Base-by-base conservation (phyloP, 202 grass and related monocot genomes). In the Miscanthus sacchariflorus region DNA sequence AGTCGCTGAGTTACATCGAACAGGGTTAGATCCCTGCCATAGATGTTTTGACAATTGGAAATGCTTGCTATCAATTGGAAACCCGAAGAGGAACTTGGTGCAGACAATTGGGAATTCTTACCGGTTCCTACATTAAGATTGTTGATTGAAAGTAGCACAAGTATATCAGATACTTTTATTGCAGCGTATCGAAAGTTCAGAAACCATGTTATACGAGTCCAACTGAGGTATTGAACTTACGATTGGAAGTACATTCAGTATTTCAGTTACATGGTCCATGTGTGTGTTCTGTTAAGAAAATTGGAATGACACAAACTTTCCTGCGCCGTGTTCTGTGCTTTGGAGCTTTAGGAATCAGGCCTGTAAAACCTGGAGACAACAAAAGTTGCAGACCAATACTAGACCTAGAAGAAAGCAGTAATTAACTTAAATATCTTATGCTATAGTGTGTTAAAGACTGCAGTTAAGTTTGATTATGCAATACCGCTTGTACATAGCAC, bases 121-220 rank as follows among this genome's bases (percentile, higher is more conserved):
- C 56, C 56, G 7, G 56, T 59, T 59, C 56, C 19, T 59, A 59
- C 19, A 59, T 59, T 59, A n/a, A 59, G n/a, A 59, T 7, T 59
- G 56, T 21, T 59, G 56, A 59, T 21, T 21, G 56, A 68, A 68
- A 68, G 12, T 68, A 1, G 27, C 7, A 68, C 4, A 30, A 30
- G 27, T 5, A 50, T 50, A 28, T 10, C 8, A 11, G 68, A 40
- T 40, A n/a, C 70, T 72, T 45, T 45, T 21, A 44, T 11, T 73
- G 40, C 70, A 45, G 39, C 36, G 0, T 72, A 24, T 73, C 3
- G 4, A 24, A 45, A 73, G 35, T 64, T 24, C 45, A 63, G 6
- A 5, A 63, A 38, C 52, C 49, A 58, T 59, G 48, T 77, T 77
- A 78, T 61, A 39, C 33, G 39, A 77, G 50, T 40, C 76, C 76